phyloP scores from a whole-genome alignment of 2,329 filamentous ascomycete genomes.

The Chaetoscypha palmicola region DNA sequence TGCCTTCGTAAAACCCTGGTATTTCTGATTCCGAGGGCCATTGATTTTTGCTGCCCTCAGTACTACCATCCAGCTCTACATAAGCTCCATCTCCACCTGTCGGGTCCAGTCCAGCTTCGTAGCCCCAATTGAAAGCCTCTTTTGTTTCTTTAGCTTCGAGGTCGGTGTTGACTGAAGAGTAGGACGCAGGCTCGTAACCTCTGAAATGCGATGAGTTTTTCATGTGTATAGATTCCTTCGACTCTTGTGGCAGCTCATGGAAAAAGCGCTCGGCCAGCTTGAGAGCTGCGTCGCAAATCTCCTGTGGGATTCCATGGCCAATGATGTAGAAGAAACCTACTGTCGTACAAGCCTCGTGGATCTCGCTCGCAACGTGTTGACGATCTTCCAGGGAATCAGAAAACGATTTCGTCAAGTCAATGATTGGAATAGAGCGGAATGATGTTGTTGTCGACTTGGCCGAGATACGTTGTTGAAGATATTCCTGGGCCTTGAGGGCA shows the following conservation, averaged over 20 bases:
- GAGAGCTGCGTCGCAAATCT: conserved; percentile 37
- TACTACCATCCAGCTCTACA: conserved; percentile 27
- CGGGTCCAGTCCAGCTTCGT: conserved; percentile 28
- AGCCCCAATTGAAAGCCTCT: conserved; percentile 33
- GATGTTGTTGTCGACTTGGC: conserved; percentile 15
- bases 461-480: conserved; percentile 12
- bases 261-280: conserved; percentile 41
- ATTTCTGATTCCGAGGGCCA: conserved; percentile 26
- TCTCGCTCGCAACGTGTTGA: conserved; percentile 23
- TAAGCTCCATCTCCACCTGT: conserved; percentile 29
- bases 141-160: conserved; percentile 41
- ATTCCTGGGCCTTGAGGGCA: neutral
- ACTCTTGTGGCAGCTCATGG: conserved; percentile 36
- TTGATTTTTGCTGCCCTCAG: conserved; percentile 21
- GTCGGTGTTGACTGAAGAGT: conserved; percentile 38
- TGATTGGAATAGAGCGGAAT: conserved; percentile 27
- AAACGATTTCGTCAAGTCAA: conserved; percentile 28
- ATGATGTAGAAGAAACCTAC: conserved; percentile 34
- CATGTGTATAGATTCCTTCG: conserved; percentile 37
- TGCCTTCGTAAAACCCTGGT: conserved; percentile 27
- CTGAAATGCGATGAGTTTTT: conserved; percentile 35
- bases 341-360: conserved; percentile 26
- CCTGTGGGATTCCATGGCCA: conserved; percentile 38
- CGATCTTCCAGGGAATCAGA: conserved; percentile 21
- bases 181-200: conserved; percentile 43